A percentile compares a stretch with the other conserved stretches of the same genome.
These are phyloP conservation scores for Cymbopogon flexuosus DNA, from an alignment of 202 grass and related monocot species.

Conservation along the genomic window DNA sequence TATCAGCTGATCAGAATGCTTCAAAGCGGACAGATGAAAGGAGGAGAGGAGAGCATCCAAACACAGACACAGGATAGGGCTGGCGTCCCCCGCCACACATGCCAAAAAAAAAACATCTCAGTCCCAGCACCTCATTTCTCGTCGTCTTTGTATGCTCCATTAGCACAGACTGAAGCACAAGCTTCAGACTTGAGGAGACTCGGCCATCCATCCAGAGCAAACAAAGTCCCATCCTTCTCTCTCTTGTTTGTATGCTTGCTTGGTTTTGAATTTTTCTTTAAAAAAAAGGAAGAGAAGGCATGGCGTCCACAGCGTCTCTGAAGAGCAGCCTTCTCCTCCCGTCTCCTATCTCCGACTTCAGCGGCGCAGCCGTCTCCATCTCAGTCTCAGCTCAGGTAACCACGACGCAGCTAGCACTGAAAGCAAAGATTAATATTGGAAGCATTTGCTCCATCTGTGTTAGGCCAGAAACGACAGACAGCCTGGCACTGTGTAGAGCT, in stretches of 20 bases:
- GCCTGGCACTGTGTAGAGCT: neutral
- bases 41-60: neutral
- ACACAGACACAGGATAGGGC: constrained; percentile 27
- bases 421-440: neutral
- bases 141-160: neutral
- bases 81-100: constrained; percentile 36
- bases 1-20: neutral
- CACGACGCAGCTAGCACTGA: neutral
- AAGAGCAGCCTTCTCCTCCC: constrained; percentile 52
- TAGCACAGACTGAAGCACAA: constrained; percentile 25
- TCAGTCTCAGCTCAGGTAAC: constrained; percentile 62
- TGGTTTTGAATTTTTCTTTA: neutral
- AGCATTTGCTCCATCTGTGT: neutral
- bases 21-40: neutral
- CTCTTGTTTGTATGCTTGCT: neutral
- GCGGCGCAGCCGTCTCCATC: constrained; percentile 43
- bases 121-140: neutral
- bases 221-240: constrained; percentile 1
- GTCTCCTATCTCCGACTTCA: constrained; percentile 70
- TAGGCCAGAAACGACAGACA: neutral
- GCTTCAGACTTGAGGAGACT: constrained; percentile 27
- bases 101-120: constrained; percentile 13
- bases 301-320: constrained; percentile 44
- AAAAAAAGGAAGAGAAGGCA: constrained; percentile 5
- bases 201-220: neutral